Evolutionary conservation across 2,329 filamentous ascomycete genomes (phyloP), one percentile per base, ranked within the genome.

Genomic region (Pseudocercospora fijiensis): DNA sequence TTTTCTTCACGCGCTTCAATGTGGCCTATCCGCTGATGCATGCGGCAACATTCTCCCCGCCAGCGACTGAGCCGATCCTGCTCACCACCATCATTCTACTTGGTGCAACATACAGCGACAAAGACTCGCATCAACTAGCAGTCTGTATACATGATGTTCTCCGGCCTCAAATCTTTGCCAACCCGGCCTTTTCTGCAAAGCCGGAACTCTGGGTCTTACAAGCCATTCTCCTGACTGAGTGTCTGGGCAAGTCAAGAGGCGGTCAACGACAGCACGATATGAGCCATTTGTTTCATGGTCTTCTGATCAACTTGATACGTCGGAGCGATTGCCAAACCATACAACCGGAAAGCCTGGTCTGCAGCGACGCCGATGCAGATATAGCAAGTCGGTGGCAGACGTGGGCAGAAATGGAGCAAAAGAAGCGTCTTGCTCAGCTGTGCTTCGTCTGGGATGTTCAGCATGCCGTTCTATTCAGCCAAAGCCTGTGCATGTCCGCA

Each of bases 401-500:
- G n/a, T 85, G 84, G 76, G 82, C 83, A 2, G 79, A 84, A 51
- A 77, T 80, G 1, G 85, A 88, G 69, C 83, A 86, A 65, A 84
- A 84, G 62, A 87, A 87, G 73, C 80, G 85, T 58, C 75, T 86
- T 0, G 84, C 85, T 0, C 79, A 87, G 43, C 77, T 86, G 4
- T 88, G 85, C 70, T 89, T 88, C 71, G 84, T 88, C 78, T 88
- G 86, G 86, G 86, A 88, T 67, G 86, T 85, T 0, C 85, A 88
- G 60, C 85, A 88, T 64, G 85, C 86, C 0, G 84, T 88, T 0
- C 77, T 88, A 0, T 88, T 88, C 72, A 87, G 84, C n/a, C 86
- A 88, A 70, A 86, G 84, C 4, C 79, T 88, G 0, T 88, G 86
- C 74, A 88, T 88, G 85, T 88, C 85, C 1, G 84, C 85, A 0